Conservation (phyloP, 2,329 filamentous ascomycete genomes). For the Ascochyta lentis region DNA sequence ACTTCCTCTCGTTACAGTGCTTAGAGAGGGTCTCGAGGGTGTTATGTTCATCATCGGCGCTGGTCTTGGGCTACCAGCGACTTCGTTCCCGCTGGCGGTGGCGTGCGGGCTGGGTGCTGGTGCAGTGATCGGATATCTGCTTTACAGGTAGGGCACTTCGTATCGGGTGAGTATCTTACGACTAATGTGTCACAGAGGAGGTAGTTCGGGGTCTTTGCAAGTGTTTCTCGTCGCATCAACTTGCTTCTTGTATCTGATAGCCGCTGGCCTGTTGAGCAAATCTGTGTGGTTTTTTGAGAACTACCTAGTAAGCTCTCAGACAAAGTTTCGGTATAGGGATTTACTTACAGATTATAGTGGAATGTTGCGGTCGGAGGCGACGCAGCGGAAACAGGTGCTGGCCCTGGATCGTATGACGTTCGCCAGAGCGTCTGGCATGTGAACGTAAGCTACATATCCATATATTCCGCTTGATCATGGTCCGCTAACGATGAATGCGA, state of each 20-base stretch:
- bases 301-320: constrained; percentile 48
- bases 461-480: neutral
- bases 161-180: constrained; percentile 51
- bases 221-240: constrained; percentile 79
- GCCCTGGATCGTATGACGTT: constrained; percentile 80
- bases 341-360: neutral
- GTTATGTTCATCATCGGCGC: constrained; percentile 88
- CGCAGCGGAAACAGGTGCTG: constrained; percentile 66
- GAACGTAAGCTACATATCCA: constrained; percentile 61
- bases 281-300: constrained; percentile 76
- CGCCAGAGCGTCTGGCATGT: constrained; percentile 79
- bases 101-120: constrained; percentile 75
- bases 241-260: constrained; percentile 81
- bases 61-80: constrained; percentile 74
- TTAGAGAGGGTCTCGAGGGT: constrained; percentile 83
- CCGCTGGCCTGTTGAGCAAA: constrained; percentile 78
- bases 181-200: constrained; percentile 49
- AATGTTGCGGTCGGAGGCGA: constrained; percentile 59
- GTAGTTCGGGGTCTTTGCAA: constrained; percentile 68
- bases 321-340: constrained; percentile 63
- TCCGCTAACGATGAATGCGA: neutral
- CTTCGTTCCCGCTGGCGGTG: constrained; percentile 76
- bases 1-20: constrained; percentile 81
- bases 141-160: constrained; percentile 59
- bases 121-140: constrained; percentile 68